These are phyloP conservation scores for Sporothrix pseudoabietina DNA, from an alignment of 2,329 filamentous ascomycete genomes.

Conservation along the genomic window DNA sequence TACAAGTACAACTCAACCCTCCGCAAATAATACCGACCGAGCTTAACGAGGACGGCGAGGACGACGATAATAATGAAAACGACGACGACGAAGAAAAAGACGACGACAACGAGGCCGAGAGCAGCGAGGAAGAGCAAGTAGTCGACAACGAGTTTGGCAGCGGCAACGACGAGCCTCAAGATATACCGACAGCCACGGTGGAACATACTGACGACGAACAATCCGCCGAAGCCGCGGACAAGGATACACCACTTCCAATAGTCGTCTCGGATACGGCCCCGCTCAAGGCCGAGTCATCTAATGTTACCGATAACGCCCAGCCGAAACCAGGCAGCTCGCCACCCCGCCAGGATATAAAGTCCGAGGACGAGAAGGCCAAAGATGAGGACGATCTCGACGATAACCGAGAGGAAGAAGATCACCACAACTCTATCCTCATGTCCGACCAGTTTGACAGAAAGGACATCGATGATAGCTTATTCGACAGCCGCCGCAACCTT, in stretches of 20 bases:
- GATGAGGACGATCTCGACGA: not conserved
- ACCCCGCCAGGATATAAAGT: not conserved
- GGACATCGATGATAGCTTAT: not conserved
- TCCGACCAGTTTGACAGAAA: not conserved
- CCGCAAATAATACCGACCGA: constrained; percentile 13
- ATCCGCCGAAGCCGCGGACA: not conserved
- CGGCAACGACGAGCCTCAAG: not conserved
- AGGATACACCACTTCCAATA: not conserved
- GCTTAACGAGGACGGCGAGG: not conserved
- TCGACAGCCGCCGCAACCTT: not conserved
- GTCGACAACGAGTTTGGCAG: not conserved
- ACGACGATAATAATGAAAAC: not conserved
- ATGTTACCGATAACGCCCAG: not conserved
- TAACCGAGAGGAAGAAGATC: not conserved
- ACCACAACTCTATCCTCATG: not conserved
- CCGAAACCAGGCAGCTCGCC: not conserved
- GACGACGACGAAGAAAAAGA: not conserved
- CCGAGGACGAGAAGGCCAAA: not conserved
- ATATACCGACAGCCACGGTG: not conserved
- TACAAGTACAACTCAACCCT: not conserved
- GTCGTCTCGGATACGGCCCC: not conserved
- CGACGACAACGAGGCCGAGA: not conserved
- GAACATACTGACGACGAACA: not conserved
- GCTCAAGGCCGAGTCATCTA: not conserved
- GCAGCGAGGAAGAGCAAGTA: not conserved